Evolutionary conservation across 768 basidiomycete species (phyloP).

Genomic region (Cyathus striatus): DNA sequence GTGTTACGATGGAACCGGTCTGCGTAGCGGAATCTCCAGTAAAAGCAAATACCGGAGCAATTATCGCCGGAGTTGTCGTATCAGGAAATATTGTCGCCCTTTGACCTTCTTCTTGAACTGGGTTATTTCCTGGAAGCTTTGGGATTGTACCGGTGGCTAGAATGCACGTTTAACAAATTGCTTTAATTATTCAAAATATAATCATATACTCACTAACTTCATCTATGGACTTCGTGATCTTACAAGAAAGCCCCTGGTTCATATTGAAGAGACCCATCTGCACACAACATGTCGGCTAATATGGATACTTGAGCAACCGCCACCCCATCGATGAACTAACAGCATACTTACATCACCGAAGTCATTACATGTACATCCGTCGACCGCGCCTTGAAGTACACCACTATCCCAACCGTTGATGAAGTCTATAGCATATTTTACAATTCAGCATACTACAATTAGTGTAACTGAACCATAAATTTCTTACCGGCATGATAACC

Average conservation of each 20-base stretch:
- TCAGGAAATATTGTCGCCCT: constrained; percentile 16
- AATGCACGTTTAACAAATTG: constrained; percentile 3
- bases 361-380: constrained; percentile 30
- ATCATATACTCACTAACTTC: constrained; percentile 26
- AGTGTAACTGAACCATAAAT: constrained; percentile 5
- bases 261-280: constrained; percentile 27
- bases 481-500: constrained; percentile 46
- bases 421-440: constrained; percentile 24
- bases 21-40: constrained; percentile 17
- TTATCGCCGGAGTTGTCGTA: constrained; percentile 19
- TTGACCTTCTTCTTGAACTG: constrained; percentile 21
- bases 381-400: constrained; percentile 39
- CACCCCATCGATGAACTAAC: not conserved
- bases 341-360: constrained; percentile 22
- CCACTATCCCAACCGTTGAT: constrained; percentile 46
- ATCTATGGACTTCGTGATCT: constrained; percentile 29
- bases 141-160: constrained; percentile 28
- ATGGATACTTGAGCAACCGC: not conserved
- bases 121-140: constrained; percentile 37
- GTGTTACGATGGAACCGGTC: constrained; percentile 1
- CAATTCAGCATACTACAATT: not conserved
- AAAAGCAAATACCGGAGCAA: constrained; percentile 30
- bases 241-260: constrained; percentile 22
- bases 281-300: constrained; percentile 26
- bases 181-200: not conserved